Evolutionary conservation across 257 asterid species (phyloP).

Genomic region (Solanum tarapatanum): DNA sequence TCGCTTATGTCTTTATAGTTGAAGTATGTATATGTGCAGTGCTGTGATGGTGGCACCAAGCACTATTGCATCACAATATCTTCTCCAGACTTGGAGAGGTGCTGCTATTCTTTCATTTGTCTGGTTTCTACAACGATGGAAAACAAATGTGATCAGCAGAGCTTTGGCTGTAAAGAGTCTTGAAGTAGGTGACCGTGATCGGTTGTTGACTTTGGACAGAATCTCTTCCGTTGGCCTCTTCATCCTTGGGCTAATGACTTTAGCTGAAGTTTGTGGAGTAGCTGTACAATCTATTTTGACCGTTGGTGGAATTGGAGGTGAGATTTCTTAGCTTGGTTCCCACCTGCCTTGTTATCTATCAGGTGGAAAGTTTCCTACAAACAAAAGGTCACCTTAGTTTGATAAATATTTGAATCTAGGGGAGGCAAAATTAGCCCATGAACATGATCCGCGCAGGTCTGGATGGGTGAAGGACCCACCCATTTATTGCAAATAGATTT

Average conservation of each 20-base stretch:
- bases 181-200: constrained; percentile 44
- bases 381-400: background rate
- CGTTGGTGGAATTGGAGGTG: constrained; percentile 98
- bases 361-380: background rate
- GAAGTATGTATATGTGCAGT: constrained; percentile 26
- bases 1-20: background rate
- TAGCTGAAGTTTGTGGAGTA: constrained; percentile 93
- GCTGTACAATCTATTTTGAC: constrained; percentile 88
- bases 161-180: constrained; percentile 40
- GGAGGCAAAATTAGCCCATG: background rate
- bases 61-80: constrained; percentile 44
- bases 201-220: constrained; percentile 52
- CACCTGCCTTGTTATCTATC: background rate
- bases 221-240: constrained; percentile 72
- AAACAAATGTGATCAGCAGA: constrained; percentile 57
- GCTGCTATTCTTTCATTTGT: constrained; percentile 61
- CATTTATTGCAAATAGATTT: background rate
- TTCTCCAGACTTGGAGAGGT: constrained; percentile 66
- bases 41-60: constrained; percentile 77
- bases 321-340: constrained; percentile 1
- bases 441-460: background rate
- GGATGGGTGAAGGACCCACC: background rate
- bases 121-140: constrained; percentile 90
- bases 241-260: constrained; percentile 63
- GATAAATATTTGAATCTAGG: background rate